Percentiles rank a stretch among this genome's conserved stretches.
Conservation (phyloP, 495 filamentous ascomycete genomes). For the Tuber calosporum region DNA sequence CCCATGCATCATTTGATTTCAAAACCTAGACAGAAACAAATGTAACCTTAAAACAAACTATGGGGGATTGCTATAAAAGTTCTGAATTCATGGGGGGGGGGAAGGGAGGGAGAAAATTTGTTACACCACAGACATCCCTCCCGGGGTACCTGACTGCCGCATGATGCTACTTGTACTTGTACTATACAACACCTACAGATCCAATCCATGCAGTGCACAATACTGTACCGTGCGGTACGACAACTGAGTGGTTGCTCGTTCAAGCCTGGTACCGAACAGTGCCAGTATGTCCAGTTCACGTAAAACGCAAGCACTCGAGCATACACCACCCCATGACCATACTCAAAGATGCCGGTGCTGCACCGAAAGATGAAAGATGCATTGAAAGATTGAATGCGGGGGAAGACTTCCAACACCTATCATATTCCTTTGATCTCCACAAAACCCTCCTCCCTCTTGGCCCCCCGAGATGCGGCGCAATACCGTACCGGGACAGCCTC, state of each 20-base stretch:
- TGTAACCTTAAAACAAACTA: not conserved
- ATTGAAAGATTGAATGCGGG: not conserved
- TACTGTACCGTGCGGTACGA: not conserved
- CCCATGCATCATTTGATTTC: not conserved
- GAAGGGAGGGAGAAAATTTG: not conserved
- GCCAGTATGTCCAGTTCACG: not conserved
- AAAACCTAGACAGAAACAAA: not conserved
- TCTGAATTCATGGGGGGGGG: too few relatives aligned
- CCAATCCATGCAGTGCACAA: not conserved
- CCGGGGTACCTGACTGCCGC: not conserved
- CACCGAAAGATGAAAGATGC: not conserved
- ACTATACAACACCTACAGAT: not conserved
- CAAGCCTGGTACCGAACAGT: not conserved
- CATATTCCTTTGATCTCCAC: not conserved
- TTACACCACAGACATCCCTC: not conserved
- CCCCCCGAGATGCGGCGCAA: not conserved
- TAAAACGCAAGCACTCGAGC: not conserved
- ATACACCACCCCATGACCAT: not conserved
- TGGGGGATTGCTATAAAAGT: not conserved
- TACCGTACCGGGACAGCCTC: too few relatives aligned
- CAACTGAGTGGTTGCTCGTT: not conserved
- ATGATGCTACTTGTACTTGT: too few relatives aligned
- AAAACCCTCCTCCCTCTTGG: not conserved
- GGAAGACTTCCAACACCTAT: not conserved
- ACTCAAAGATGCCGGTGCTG: not conserved